Evolutionary conservation across 2,329 filamentous ascomycete genomes (phyloP).

Genomic region (Colletotrichum sp.): DNA sequence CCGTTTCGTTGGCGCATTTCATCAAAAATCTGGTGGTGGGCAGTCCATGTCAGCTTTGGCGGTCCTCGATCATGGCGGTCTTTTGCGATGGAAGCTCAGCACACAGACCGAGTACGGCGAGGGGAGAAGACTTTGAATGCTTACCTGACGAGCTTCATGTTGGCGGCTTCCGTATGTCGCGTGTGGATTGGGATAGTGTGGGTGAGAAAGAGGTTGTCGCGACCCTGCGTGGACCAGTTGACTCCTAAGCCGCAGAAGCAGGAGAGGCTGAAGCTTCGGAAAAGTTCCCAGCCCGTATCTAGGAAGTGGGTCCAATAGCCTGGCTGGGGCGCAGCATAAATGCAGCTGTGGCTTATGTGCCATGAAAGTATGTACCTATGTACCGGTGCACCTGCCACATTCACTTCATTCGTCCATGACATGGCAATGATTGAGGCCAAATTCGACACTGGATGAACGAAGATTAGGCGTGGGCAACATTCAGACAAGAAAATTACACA

Average conservation of each 20-base stretch:
- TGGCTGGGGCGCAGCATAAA: neutral
- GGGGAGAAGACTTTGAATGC: constrained; percentile 37
- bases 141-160: constrained; percentile 97
- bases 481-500: neutral
- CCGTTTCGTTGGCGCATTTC: constrained; percentile 99
- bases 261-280: constrained; percentile 16
- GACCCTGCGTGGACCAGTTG: neutral
- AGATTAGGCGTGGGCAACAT: neutral
- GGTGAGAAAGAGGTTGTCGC: neutral
- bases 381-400: neutral
- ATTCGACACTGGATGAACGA: neutral
- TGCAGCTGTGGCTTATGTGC: neutral
- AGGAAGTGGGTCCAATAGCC: neutral
- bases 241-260: neutral
- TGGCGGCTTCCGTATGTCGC: constrained; percentile 42
- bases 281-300: constrained; percentile 20
- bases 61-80: neutral
- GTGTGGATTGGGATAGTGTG: neutral
- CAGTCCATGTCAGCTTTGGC: constrained; percentile 32
- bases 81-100: constrained; percentile 8
- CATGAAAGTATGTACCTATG: neutral
- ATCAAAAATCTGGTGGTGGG: constrained; percentile 80
- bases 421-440: neutral
- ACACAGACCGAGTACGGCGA: constrained; percentile 26
- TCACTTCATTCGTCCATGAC: neutral